A percentile compares a stretch with the other conserved stretches of the same genome.
phyloP scores from a whole-genome alignment of 2,329 filamentous ascomycete species.

The Piedraia hortae region DNA sequence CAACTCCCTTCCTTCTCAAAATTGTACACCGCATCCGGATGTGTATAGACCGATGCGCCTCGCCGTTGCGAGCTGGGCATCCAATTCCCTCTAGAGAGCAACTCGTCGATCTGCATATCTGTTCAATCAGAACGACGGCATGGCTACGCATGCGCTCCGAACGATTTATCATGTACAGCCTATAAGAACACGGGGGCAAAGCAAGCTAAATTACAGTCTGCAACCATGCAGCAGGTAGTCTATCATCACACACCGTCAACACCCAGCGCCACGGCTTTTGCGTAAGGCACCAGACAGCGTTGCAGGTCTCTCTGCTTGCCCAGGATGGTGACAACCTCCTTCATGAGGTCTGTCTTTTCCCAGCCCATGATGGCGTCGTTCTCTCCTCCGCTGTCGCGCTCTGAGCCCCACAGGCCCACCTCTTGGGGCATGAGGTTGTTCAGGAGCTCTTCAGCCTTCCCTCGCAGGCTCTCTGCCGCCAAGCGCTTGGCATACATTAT shows the following conservation, averaged over 20 bases:
- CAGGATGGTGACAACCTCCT: slow-evolving; percentile 73
- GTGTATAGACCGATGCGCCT: no score
- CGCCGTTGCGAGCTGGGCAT: no score
- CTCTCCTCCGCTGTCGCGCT: slow-evolving; percentile 19
- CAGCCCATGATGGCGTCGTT: slow-evolving; percentile 64
- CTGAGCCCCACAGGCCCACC: slow-evolving; percentile 25
- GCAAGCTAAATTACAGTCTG: no score
- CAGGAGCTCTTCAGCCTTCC: slow-evolving; percentile 80
- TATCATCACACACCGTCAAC: slow-evolving; percentile 17
- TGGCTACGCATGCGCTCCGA: no score
- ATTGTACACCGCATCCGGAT: no score
- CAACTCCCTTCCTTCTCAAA: no score
- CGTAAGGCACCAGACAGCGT: slow-evolving; percentile 82
- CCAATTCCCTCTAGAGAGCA: no score
- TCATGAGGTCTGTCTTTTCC: slow-evolving; percentile 65
- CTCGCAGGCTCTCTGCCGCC: slow-evolving; percentile 60
- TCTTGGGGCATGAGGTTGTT: slow-evolving; percentile 38
- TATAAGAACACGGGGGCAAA: no score
- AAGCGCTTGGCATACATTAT: slow-evolving; percentile 95
- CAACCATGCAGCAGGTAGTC: no score
- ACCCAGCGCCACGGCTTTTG: slow-evolving; percentile 40
- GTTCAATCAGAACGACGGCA: no score
- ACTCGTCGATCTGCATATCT: no score
- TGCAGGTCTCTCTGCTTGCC: slow-evolving; percentile 97
- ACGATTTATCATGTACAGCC: no score